Conservation (phyloP, 1,139 yeast species). For the Candida neerlandica region DNA sequence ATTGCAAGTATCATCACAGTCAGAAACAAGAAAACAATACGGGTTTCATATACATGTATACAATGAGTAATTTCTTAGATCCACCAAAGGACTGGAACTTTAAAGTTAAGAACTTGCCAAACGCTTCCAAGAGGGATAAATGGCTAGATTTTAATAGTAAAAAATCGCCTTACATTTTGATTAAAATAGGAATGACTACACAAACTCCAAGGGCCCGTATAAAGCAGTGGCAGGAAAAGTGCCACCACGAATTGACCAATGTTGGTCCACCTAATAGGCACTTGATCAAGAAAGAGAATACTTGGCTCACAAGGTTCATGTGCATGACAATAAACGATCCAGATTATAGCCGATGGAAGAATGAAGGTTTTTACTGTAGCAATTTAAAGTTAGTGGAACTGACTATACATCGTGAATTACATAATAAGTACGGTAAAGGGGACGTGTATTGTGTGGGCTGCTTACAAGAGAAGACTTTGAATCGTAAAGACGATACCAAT, state of each 20-base stretch:
- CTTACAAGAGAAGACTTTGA: conserved; percentile 10
- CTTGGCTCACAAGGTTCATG: conserved; percentile 10
- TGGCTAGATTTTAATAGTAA: conserved; percentile 44
- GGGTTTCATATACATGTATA: conserved; percentile 59
- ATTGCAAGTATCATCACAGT: conserved; percentile 30
- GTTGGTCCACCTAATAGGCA: conserved; percentile 14
- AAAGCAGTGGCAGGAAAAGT: conserved; percentile 57
- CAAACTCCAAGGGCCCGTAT: conserved; percentile 45
- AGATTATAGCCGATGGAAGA: conserved; percentile 14
- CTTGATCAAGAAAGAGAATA: conserved; percentile 8
- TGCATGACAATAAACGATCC: conserved; percentile 8
- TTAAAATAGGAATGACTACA: conserved; percentile 62
- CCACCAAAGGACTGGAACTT: conserved; percentile 26
- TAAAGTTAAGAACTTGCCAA: conserved; percentile 37
- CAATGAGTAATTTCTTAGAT: conserved; percentile 32
- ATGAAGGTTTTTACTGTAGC: conserved; percentile 37
- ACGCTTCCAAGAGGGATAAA: conserved; percentile 23
- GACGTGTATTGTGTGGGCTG: conserved; percentile 46
- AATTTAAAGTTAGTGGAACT: conserved; percentile 41
- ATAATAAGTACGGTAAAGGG: conserved; percentile 45
- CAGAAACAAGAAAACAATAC: conserved; percentile 12
- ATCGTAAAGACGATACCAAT: not conserved
- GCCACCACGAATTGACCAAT: conserved; percentile 41
- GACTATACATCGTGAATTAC: conserved; percentile 40
- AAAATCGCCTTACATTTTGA: conserved; percentile 39